Evolutionary conservation across 2,329 filamentous ascomycete species (phyloP).

Genomic region (Periconia macrospinosa): DNA sequence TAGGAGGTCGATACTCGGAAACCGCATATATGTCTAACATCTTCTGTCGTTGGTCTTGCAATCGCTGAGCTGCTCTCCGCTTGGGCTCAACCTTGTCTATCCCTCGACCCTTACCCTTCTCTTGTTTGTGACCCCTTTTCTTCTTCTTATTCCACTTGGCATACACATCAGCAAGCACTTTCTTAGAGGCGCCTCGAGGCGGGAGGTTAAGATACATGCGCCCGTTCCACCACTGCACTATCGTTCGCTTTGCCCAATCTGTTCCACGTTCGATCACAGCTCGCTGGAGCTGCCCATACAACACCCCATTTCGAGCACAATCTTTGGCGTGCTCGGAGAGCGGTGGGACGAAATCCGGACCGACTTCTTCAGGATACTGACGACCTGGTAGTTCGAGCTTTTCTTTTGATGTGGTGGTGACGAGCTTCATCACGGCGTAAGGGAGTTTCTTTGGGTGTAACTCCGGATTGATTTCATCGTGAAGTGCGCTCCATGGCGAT

Average conservation of each 20-base stretch:
- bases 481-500: background rate
- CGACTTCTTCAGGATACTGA: conserved; percentile 15
- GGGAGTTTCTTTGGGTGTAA: conserved; percentile 14
- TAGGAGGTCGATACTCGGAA: conserved; percentile 20
- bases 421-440: conserved; percentile 27
- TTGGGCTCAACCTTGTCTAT: conserved; percentile 7
- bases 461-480: conserved; percentile 5
- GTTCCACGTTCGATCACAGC: conserved; percentile 27
- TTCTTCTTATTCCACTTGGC: conserved; percentile 17
- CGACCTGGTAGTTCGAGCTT: conserved; percentile 27
- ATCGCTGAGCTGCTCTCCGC: conserved; percentile 8
- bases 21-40: conserved; percentile 24
- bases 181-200: conserved; percentile 4
- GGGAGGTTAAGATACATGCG: conserved; percentile 31
- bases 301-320: conserved; percentile 27
- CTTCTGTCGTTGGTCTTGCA: conserved; percentile 13
- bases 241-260: conserved; percentile 29
- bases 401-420: conserved; percentile 23
- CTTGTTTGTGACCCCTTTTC: background rate
- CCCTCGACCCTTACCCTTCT: conserved; percentile 2
- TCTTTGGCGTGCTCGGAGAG: conserved; percentile 16
- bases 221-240: conserved; percentile 30
- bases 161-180: conserved; percentile 19
- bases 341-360: conserved; percentile 25
- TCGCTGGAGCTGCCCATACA: conserved; percentile 19